Base-by-base conservation (phyloP, 208 protist species). In the Leishmania tarentolae region DNA sequence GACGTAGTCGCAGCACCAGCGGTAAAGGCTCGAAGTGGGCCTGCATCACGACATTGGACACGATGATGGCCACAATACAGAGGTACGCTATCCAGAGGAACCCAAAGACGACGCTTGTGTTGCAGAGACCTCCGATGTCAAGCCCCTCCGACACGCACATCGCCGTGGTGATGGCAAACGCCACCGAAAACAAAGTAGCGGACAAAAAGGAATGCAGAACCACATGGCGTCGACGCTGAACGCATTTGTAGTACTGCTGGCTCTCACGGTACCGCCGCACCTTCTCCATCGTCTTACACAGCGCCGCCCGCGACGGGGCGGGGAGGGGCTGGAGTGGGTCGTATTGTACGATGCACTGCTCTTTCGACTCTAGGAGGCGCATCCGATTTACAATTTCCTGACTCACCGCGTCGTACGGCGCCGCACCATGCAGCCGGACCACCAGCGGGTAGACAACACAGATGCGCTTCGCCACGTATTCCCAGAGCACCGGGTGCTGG, bases 381-480 rank as follows among this genome's bases (percentile, higher is more conserved):
- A 94, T 89, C 42, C 76, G 78, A 59, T 88, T 88, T 35, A 95
- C 76, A 0, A 92, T 59, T 69, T 85, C 80, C 70, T 89, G 77
- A 73, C 90, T 89, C 37, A 70, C 85, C 17, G 84, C 68, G 75
- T 91, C 84, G 77, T 89, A 85, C 28, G 92, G 89, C 1, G 84
- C 87, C 40, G 68, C 82, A 11, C 80, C 66, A 74, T 85, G 69
- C 44, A 95, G 76, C 1, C 86, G 87, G 66, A 85, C 80, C 52
- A 96, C 86, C 0, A 96, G 86, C n/a, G 93, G 93, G 76, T 95
- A 95, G 19, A 87, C 90, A 7, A 95, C 91, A 84, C 94, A 95
- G 47, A 86, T 85, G 50, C 83, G 88, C 76, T 94, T 93, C 9
- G 88, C 87, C 7, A 93, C 87, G 76, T 88, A 89, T 79, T 89